Evolutionary conservation across 129 eudicot species (phyloP), one percentile per base, ranked within the genome.

Genomic region (Helichrysum umbraculigerum): DNA sequence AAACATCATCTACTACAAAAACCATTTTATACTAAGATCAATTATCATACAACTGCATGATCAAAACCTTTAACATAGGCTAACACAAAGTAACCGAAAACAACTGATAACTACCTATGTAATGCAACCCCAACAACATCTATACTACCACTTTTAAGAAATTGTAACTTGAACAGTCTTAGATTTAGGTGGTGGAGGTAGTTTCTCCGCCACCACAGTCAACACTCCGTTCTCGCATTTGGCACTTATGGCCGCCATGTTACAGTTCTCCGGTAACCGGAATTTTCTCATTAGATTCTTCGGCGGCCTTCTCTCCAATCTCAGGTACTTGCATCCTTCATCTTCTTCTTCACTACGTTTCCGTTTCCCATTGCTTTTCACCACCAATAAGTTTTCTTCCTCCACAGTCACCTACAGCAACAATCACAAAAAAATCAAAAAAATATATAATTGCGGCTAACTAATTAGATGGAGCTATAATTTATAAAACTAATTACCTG

Each of bases 181-280:
- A 57, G 93, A 39, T 82, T 92, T 92, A 2, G 88, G 81, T 19
- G 84, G 84, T 58, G 93, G 96, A 56, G 96, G 98, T 54, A 86
- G 65, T 91, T 92, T 92, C 82, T 84, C 81, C 44, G 86, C 86
- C 70, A 69, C 78, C 78, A 92, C 91, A 42, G 87, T 92, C 82
- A 92, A 61, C 70, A 89, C 90, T 44, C 96, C 98, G 21, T 87
- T 87, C 66, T 89, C 96, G 19, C 98, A 89, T 75, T 78, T 87
- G 3, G 98, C 98, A 2, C 81, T 76, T 63, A 92, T 85, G 1
- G 86, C 87, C 17, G 89, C 73, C 57, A 64, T 29, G 60, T 86
- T 80, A 66, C 88, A 79, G 12, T 81, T 83, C 19, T 89, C 89
- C 4, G 98, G 96, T 64, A 92, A 65, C 81, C 81, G 71, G 73